Evolutionary conservation across 31 red algal genomes (phyloP).

Genomic region (Bonnemaisonia californica): DNA sequence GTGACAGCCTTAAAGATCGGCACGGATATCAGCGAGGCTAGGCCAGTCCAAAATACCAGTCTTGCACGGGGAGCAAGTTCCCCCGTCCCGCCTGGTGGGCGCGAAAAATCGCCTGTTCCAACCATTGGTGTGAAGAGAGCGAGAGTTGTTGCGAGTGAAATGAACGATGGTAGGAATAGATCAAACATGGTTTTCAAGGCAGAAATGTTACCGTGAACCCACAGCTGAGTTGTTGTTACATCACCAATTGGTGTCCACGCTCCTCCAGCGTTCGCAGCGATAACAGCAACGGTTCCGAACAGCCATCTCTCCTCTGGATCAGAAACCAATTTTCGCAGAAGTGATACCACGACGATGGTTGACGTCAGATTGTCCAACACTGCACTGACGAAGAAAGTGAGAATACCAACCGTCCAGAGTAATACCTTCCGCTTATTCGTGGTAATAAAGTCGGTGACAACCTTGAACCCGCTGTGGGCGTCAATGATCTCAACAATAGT

Average conservation of each 20-base stretch:
- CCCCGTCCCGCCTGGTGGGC: slow-evolving; percentile 36
- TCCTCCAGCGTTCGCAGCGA: slow-evolving; percentile 98
- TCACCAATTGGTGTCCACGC: slow-evolving; percentile 98
- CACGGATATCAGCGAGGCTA: slow-evolving; percentile 89
- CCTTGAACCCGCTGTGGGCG: slow-evolving; percentile 90
- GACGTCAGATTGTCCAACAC: slow-evolving; percentile 96
- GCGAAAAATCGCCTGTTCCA: slow-evolving; percentile 61
- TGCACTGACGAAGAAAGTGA: slow-evolving; percentile 96
- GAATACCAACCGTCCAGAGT: slow-evolving; percentile 88
- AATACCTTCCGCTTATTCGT: slow-evolving; percentile 71
- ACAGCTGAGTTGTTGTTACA: slow-evolving; percentile 98
- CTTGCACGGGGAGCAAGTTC: slow-evolving; percentile 69
- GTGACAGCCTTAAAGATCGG: slow-evolving; percentile 94
- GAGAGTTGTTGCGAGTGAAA: slow-evolving; percentile 71
- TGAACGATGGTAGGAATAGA: slow-evolving; percentile 92
- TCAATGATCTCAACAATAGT: slow-evolving; percentile 99
- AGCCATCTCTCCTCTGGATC: slow-evolving; percentile 80
- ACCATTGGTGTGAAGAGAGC: slow-evolving; percentile 78
- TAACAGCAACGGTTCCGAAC: slow-evolving; percentile 90
- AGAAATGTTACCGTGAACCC: slow-evolving; percentile 95
- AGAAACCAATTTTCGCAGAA: slow-evolving; percentile 90
- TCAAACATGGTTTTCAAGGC: slow-evolving; percentile 75
- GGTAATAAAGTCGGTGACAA: slow-evolving; percentile 91
- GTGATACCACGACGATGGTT: slow-evolving; percentile 95
- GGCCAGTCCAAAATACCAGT: slow-evolving; percentile 87